Percentiles rank a stretch among this genome's conserved stretches.
phyloP scores from a whole-genome alignment of 352 stramenopile genomes.

The Phytophthora ohioensis region DNA sequence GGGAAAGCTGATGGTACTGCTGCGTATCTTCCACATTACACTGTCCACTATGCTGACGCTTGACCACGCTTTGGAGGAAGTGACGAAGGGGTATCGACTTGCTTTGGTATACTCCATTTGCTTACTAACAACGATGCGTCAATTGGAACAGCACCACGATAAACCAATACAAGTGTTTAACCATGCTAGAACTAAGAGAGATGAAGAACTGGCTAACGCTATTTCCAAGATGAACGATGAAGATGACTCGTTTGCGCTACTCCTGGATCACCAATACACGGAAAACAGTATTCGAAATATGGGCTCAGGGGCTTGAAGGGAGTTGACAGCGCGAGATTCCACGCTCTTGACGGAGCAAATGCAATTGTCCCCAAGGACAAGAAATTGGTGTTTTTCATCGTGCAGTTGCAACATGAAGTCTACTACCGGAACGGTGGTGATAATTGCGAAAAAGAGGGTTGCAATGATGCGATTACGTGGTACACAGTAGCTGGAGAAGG shows the following conservation, averaged over 20 bases:
- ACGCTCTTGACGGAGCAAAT: neutral
- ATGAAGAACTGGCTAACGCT: neutral
- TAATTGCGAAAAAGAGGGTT: neutral
- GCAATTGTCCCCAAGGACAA: neutral
- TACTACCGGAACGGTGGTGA: neutral
- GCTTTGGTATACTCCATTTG: constrained; percentile 28
- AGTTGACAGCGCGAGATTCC: neutral
- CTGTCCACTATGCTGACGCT: constrained; percentile 38
- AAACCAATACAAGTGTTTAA: neutral
- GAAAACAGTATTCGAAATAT: neutral
- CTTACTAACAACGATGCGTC: neutral
- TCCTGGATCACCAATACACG: neutral
- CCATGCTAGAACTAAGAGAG: too few relatives aligned
- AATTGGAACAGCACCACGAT: neutral
- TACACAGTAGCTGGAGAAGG: neutral
- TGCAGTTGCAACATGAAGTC: neutral
- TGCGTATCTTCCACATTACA: constrained; percentile 26
- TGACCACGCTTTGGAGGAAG: constrained; percentile 32
- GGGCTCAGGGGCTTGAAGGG: neutral
- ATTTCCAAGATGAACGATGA: neutral
- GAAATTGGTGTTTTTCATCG: neutral
- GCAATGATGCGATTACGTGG: neutral
- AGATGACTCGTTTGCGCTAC: neutral
- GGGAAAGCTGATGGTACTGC: constrained; percentile 22
- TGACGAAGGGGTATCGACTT: constrained; percentile 34